Evolutionary conservation across 192 early-diverging fungal species (phyloP).

Genomic region (Entomortierella lignicola): DNA sequence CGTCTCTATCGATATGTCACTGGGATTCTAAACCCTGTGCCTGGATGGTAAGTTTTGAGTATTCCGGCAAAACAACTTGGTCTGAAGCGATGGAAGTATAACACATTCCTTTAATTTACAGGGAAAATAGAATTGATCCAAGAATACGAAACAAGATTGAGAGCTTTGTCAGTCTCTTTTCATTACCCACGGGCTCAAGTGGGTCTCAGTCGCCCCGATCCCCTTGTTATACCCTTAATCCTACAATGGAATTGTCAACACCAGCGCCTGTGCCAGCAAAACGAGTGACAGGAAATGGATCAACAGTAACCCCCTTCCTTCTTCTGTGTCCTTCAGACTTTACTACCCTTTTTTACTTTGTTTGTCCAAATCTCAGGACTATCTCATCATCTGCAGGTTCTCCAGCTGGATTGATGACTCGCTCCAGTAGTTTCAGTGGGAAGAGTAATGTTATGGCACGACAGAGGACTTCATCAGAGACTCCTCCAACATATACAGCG

Average conservation of each 20-base stretch:
- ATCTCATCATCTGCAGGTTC: slow-evolving; percentile 4
- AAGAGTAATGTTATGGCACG: slow-evolving; percentile 22
- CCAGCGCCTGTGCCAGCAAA: slow-evolving; percentile 17
- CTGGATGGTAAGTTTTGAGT: slow-evolving; percentile 43
- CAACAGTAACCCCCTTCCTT: slow-evolving; percentile 34
- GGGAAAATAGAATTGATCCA: slow-evolving; percentile 36
- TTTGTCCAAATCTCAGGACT: slow-evolving; percentile 43
- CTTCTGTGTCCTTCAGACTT: slow-evolving; percentile 55
- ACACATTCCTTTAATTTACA: neutral
- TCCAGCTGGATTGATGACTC: slow-evolving; percentile 17
- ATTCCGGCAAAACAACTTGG: neutral
- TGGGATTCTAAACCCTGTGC: slow-evolving; percentile 41
- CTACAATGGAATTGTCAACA: slow-evolving; percentile 26
- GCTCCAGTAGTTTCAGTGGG: slow-evolving; percentile 48
- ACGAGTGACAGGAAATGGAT: neutral
- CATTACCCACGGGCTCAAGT: neutral
- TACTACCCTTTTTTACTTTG: slow-evolving; percentile 50
- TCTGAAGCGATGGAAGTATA: neutral
- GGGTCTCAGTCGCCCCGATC: neutral
- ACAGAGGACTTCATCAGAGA: slow-evolving; percentile 45
- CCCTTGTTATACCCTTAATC: slow-evolving; percentile 31
- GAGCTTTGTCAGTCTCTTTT: slow-evolving; percentile 19
- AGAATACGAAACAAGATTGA: slow-evolving; percentile 36
- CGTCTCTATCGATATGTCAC: slow-evolving; percentile 55
- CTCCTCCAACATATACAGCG: slow-evolving; percentile 40